These are phyloP conservation scores for Fusarium piperis DNA, from an alignment of 2,329 filamentous ascomycete genomes.

Conservation along the genomic window DNA sequence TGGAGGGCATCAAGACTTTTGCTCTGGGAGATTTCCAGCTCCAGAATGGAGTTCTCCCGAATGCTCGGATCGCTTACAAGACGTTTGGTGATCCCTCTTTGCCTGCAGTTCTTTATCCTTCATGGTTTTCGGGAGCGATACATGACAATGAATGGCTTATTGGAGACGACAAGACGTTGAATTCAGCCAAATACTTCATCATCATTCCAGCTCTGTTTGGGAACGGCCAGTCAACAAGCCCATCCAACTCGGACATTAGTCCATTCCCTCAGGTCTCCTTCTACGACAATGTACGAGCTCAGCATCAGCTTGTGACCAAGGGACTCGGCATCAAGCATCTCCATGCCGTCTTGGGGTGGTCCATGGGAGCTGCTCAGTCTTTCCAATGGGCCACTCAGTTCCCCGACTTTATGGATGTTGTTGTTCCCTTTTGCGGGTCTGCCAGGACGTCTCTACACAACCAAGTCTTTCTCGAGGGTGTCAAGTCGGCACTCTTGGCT, in stretches of 20 bases:
- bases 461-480: constrained; percentile 64
- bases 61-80: constrained; percentile 79
- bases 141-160: constrained; percentile 80
- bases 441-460: constrained; percentile 63
- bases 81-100: constrained; percentile 71
- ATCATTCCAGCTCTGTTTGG: constrained; percentile 62
- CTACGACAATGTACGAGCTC: constrained; percentile 62
- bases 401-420: constrained; percentile 57
- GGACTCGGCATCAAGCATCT: constrained; percentile 55
- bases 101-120: constrained; percentile 79
- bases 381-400: constrained; percentile 63
- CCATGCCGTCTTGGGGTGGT: constrained; percentile 62
- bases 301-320: constrained; percentile 54
- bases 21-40: constrained; percentile 73
- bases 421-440: constrained; percentile 60
- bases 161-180: constrained; percentile 70
- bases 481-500: constrained; percentile 57
- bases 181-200: constrained; percentile 63
- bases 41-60: constrained; percentile 68
- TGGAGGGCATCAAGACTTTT: constrained; percentile 48
- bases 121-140: constrained; percentile 74
- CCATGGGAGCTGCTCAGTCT: constrained; percentile 64
- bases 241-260: constrained; percentile 55
- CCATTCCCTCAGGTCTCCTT: constrained; percentile 58
- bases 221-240: constrained; percentile 63